A percentile compares a stretch with the other conserved stretches of the same genome.
phyloP scores from a whole-genome alignment of 2,329 filamentous ascomycete genomes.

The Microcera coccophila region DNA sequence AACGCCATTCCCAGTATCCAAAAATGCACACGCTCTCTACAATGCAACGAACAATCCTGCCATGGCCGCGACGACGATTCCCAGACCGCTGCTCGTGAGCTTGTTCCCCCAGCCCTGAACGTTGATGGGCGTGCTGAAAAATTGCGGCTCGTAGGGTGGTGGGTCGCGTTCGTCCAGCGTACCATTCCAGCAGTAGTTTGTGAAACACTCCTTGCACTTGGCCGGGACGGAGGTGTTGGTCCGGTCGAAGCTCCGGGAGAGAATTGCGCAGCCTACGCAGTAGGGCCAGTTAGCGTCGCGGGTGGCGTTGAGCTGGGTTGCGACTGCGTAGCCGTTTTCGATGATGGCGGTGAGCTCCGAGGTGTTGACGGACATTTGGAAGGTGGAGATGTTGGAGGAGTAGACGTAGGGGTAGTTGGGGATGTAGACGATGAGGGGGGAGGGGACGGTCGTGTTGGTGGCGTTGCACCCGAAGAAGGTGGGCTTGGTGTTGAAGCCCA shows the following conservation, averaged over 20 bases:
- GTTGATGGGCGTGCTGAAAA: constrained; percentile 26
- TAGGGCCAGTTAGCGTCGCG: constrained; percentile 70
- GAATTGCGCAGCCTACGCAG: constrained; percentile 84
- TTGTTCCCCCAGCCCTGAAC: constrained; percentile 20
- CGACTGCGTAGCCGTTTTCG: constrained; percentile 78
- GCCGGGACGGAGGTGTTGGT: constrained; percentile 66
- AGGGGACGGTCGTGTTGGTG: constrained; percentile 46
- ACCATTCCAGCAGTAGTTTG: constrained; percentile 91
- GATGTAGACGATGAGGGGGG: constrained; percentile 79
- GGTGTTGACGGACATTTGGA: constrained; percentile 60
- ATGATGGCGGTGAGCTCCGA: constrained; percentile 74
- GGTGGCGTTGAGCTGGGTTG: constrained; percentile 77
- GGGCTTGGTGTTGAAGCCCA: constrained; percentile 56
- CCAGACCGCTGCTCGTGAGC: constrained; percentile 12
- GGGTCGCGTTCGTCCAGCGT: constrained; percentile 40
- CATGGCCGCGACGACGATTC: constrained; percentile 14
- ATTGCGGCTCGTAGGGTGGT: constrained; percentile 31
- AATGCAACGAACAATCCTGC: constrained; percentile 18
- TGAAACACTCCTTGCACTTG: constrained; percentile 73
- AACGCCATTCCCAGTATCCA: too few relatives aligned
- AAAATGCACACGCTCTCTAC: background rate
- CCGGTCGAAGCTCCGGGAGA: constrained; percentile 69
- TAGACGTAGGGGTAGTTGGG: constrained; percentile 72
- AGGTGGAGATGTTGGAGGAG: constrained; percentile 76
- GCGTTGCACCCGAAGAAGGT: constrained; percentile 64